Conservation (phyloP, 1,284 basidiomycete species). For the Inonotus obliquus region DNA sequence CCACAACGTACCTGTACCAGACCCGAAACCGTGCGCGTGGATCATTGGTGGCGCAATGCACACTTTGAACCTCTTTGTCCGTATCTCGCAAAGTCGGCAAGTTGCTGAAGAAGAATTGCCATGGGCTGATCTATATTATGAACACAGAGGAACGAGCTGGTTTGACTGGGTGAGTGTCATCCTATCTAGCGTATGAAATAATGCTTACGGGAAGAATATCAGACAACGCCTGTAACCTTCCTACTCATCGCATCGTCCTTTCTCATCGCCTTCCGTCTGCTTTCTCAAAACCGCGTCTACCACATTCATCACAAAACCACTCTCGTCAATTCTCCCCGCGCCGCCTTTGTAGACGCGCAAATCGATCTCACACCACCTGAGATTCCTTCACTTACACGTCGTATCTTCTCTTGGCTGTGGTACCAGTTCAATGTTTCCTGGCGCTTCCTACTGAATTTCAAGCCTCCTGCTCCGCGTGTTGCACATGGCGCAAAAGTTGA, state of each 20-base stretch:
- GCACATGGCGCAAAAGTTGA: slow-evolving; percentile 37
- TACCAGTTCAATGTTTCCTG: slow-evolving; percentile 47
- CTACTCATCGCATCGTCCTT: slow-evolving; percentile 48
- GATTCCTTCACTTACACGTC: slow-evolving; percentile 33
- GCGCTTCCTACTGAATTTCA: slow-evolving; percentile 65
- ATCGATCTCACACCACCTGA: slow-evolving; percentile 41
- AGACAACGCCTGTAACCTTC: slow-evolving; percentile 59
- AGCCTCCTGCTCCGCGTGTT: slow-evolving; percentile 41
- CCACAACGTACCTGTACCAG: slow-evolving; percentile 66
- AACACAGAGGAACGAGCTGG: slow-evolving; percentile 60
- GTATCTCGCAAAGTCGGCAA: slow-evolving; percentile 51
- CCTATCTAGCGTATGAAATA: slow-evolving; percentile 22
- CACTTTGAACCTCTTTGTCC: slow-evolving; percentile 57
- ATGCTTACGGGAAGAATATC: background rate
- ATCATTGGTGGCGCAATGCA: slow-evolving; percentile 63
- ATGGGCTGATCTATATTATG: slow-evolving; percentile 73
- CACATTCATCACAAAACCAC: slow-evolving; percentile 56
- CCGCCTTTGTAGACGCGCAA: slow-evolving; percentile 54
- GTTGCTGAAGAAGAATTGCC: slow-evolving; percentile 61
- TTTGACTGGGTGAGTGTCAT: slow-evolving; percentile 62
- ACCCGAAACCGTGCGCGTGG: slow-evolving; percentile 57
- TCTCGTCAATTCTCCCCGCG: slow-evolving; percentile 63
- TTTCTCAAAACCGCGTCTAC: slow-evolving; percentile 62
- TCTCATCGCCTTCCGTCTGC: slow-evolving; percentile 58
- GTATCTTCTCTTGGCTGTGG: slow-evolving; percentile 40